Evolutionary conservation across 306 rosid genomes (phyloP).

Genomic region (Begonia masoniana): DNA sequence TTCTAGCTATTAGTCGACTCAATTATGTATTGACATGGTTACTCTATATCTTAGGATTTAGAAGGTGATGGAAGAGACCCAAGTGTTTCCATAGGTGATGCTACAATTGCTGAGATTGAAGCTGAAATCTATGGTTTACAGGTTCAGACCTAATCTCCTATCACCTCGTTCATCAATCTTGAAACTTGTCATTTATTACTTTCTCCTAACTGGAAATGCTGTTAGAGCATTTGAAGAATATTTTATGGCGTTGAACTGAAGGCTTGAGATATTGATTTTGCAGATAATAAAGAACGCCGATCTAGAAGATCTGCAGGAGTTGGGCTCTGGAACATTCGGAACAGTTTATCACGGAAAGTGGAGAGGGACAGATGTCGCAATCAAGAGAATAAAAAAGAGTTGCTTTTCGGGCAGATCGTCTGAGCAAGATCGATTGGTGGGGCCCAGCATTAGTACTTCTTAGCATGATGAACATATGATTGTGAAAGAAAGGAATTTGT

Average conservation of each 20-base stretch:
- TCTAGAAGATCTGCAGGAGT: constrained; percentile 71
- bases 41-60: constrained; percentile 31
- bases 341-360: constrained; percentile 92
- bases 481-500: not conserved
- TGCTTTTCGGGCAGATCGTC: constrained; percentile 74
- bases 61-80: constrained; percentile 19
- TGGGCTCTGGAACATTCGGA: constrained; percentile 98
- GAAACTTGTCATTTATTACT: not conserved
- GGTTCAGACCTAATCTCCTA: constrained; percentile 34
- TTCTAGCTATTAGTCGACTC: constrained; percentile 7
- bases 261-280: constrained; percentile 17
- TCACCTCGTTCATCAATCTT: constrained; percentile 2
- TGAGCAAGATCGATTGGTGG: constrained; percentile 88
- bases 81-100: constrained; percentile 30
- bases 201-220: not conserved
- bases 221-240: not conserved
- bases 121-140: constrained; percentile 73
- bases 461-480: not conserved
- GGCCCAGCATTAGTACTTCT: constrained; percentile 9
- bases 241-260: constrained; percentile 7
- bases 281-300: constrained; percentile 75
- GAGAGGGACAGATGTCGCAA: constrained; percentile 98
- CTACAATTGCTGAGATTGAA: constrained; percentile 46
- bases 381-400: constrained; percentile 85
- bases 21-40: constrained; percentile 7